Conservation (phyloP, 1,284 basidiomycete genomes). For the Rhizopogon parksii region DNA sequence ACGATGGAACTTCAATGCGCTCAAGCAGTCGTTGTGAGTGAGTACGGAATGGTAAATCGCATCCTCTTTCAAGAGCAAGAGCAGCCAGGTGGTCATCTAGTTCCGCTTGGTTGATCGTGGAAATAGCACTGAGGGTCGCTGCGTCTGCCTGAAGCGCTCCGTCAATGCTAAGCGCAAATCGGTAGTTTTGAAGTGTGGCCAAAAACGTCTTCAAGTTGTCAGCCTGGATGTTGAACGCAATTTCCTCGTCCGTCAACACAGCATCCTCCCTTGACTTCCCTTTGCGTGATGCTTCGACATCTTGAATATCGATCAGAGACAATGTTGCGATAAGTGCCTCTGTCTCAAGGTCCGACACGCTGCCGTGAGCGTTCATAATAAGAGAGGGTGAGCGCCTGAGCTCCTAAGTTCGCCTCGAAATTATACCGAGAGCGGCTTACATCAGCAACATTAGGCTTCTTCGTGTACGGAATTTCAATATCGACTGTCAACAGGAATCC, state of each 20-base stretch:
- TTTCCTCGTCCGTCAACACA: slow-evolving; percentile 37
- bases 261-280: slow-evolving; percentile 32
- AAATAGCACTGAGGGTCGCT: slow-evolving; percentile 3
- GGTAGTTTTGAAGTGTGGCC: slow-evolving; percentile 27
- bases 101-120: slow-evolving; percentile 13
- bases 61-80: slow-evolving; percentile 13
- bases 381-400: neutral
- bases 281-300: slow-evolving; percentile 30
- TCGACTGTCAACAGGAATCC: no score
- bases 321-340: slow-evolving; percentile 22
- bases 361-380: neutral
- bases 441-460: no score
- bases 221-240: slow-evolving; percentile 41
- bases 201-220: slow-evolving; percentile 33
- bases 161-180: slow-evolving; percentile 36
- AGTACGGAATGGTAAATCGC: slow-evolving; percentile 15
- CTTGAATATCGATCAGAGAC: slow-evolving; percentile 34
- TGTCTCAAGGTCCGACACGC: slow-evolving; percentile 14
- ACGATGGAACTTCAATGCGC: neutral
- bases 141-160: slow-evolving; percentile 15
- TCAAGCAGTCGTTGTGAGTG: slow-evolving; percentile 20
- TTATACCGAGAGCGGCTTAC: no score
- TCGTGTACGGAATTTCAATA: no score
- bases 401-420: no score
- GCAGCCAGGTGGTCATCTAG: slow-evolving; percentile 20